Percentiles rank a stretch among this genome's conserved stretches.
phyloP scores from a whole-genome alignment of 345 rosid genomes.

The Eucalyptus erythrocorys region DNA sequence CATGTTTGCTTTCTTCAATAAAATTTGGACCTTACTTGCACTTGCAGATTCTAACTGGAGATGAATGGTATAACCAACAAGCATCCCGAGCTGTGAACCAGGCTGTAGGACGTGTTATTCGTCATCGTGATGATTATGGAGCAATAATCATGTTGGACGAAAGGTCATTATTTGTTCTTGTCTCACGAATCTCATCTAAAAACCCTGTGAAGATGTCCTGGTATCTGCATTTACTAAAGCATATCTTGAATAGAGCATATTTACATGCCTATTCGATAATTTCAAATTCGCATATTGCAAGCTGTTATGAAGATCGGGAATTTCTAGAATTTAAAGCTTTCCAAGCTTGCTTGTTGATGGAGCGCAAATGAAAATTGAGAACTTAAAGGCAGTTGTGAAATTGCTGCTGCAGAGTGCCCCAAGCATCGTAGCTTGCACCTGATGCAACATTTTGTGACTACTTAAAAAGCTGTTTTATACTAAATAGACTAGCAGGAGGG shows the following conservation, averaged over 20 bases:
- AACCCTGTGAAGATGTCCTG: background rate
- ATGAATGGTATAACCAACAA: slow-evolving; percentile 86
- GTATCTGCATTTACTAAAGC: background rate
- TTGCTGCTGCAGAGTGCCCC: background rate
- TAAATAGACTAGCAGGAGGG: background rate
- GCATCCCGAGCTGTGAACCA: slow-evolving; percentile 95
- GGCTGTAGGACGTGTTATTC: slow-evolving; percentile 95
- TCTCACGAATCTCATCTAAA: background rate
- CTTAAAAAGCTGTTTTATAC: background rate
- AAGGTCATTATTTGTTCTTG: slow-evolving; percentile 27
- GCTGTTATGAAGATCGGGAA: background rate
- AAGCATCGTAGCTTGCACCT: background rate
- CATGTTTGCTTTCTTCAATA: background rate
- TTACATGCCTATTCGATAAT: background rate
- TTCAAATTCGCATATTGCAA: background rate
- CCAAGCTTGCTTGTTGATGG: background rate
- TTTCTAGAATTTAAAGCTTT: background rate
- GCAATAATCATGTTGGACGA: slow-evolving; percentile 90
- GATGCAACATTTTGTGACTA: background rate
- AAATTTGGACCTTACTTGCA: slow-evolving; percentile 9
- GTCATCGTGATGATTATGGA: slow-evolving; percentile 92
- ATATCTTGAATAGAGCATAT: background rate
- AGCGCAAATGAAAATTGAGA: no score
- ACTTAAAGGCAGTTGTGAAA: background rate
- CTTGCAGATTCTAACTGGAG: slow-evolving; percentile 49